Evolutionary conservation across 1,284 basidiomycete genomes (phyloP), one percentile per base, ranked within the genome.

Genomic region (Trichosporon sp.): DNA sequence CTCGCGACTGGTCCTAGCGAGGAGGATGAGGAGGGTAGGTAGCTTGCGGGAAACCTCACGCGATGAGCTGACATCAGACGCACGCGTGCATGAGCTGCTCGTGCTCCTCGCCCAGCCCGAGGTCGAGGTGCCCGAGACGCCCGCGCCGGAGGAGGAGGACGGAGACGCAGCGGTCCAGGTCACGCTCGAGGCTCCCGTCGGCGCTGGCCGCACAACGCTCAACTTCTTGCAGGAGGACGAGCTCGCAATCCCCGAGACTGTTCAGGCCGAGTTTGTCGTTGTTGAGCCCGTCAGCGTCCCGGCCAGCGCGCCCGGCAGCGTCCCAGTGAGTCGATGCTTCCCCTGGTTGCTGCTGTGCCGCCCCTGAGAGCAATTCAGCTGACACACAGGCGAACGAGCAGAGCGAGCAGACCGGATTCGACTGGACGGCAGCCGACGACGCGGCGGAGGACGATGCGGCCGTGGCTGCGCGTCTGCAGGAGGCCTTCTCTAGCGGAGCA

Each of bases 181-280:
- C 54, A 25, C 32, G 27, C 44, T 62, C n/a, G 65, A 66, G 29
- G 61, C 49, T 19, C 46, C 65, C 0, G 29, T 34, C 58, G 27
- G 21, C n/a, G 7, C 44, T 6, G 54, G 64, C 16, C 64, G 63
- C 23, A 68, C 68, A 14, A 63, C 69, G 1, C 66, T 78, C 65
- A 77, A 76, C 67, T 78, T 78, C 64, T 62, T 78, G 58, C 77
- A 78, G 65, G 75, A 73, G 58, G 76, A 77, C 68, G 77, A 78
- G 71, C 64, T 78, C 49, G 70, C 66, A 29, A 21, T 54, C 19
- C 33, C 54, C 49, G 67, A 72, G 56, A 58, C 36, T 13, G 66
- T 66, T 56, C 65, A 70, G 65, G 13, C 37, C 14, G 56, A 63
- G 29, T 65, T 72, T 58, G 70, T 75, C 69, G 73, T 76, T 34